Percentiles rank a stretch among this genome's conserved stretches.
Evolutionary conservation across 768 basidiomycete species (phyloP).

Genomic region (Podaxis mareebaensis): DNA sequence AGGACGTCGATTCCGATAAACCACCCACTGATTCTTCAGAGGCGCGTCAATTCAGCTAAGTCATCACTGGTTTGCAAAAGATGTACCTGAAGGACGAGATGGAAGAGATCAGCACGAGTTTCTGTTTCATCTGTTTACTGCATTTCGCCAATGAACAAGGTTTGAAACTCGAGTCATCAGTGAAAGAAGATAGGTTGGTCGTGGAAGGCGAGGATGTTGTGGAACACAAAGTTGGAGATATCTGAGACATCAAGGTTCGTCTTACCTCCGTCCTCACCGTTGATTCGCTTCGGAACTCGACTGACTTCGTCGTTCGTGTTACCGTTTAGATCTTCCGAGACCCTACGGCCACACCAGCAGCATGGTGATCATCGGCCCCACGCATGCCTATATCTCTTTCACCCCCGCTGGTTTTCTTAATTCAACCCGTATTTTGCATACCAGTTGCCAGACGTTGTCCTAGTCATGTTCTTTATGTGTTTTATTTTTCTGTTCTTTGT

Average conservation of each 20-base stretch:
- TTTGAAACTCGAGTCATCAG: slow-evolving; percentile 67
- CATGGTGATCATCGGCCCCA: slow-evolving; percentile 21
- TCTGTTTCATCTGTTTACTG: slow-evolving; percentile 97
- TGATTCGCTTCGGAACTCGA: not conserved
- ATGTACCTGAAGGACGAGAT: slow-evolving; percentile 93
- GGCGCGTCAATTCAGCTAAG: slow-evolving; percentile 70
- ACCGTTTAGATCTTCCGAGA: slow-evolving; percentile 46
- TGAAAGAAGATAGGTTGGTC: slow-evolving; percentile 36
- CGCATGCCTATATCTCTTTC: not conserved
- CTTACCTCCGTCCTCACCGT: not conserved
- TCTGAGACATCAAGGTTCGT: slow-evolving; percentile 76
- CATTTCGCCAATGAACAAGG: slow-evolving; percentile 98
- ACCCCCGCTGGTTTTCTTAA: not conserved
- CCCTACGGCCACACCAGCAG: slow-evolving; percentile 41
- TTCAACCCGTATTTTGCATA: not conserved
- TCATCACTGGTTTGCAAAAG: slow-evolving; percentile 77
- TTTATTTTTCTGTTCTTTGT: not conserved
- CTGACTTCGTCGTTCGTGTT: slow-evolving; percentile 12
- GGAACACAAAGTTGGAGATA: slow-evolving; percentile 58
- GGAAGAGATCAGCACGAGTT: slow-evolving; percentile 97
- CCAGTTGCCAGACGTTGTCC: slow-evolving; percentile 13
- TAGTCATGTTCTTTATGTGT: slow-evolving; percentile 12
- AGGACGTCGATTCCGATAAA: slow-evolving; percentile 24
- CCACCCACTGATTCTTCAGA: slow-evolving; percentile 63
- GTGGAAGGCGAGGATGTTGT: slow-evolving; percentile 30